Conservation (phyloP, 139 green algal genomes). For the Ulvella scutata region DNA sequence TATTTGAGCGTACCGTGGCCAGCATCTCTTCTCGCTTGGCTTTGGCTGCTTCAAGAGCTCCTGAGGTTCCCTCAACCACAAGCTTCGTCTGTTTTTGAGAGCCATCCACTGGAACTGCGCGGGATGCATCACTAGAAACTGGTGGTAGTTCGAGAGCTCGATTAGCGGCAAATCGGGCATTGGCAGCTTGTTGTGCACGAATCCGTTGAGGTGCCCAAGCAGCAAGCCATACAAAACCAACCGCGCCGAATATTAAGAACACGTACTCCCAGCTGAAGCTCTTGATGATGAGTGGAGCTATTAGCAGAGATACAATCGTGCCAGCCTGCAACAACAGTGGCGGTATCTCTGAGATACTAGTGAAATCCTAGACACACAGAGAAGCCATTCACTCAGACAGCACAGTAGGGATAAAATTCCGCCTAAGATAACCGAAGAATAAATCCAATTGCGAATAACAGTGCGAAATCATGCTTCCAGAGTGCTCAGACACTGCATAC, state of each 20-base stretch:
- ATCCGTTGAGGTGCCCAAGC: slow-evolving; percentile 25
- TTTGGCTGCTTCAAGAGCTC: not conserved
- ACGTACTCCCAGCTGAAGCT: slow-evolving; percentile 32
- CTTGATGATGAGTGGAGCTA: slow-evolving; percentile 36
- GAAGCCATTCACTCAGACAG: too few relatives aligned
- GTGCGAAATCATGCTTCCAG: too few relatives aligned
- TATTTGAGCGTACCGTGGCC: not conserved
- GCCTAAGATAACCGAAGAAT: not conserved
- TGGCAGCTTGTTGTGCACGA: not conserved
- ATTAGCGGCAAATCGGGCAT: not conserved
- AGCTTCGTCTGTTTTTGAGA: not conserved
- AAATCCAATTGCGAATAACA: too few relatives aligned
- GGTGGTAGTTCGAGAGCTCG: not conserved
- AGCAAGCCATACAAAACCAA: slow-evolving; percentile 45
- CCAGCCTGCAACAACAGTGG: slow-evolving; percentile 19
- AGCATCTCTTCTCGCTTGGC: slow-evolving; percentile 6
- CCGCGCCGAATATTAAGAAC: slow-evolving; percentile 40
- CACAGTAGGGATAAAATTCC: too few relatives aligned
- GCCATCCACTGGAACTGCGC: not conserved
- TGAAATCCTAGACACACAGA: too few relatives aligned
- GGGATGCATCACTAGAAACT: not conserved
- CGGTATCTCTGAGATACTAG: not conserved
- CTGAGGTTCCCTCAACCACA: not conserved
- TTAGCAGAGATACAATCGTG: slow-evolving; percentile 39
- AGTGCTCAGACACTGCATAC: too few relatives aligned